Percentiles rank a stretch among this genome's conserved stretches.
These are phyloP conservation scores for Geotrichum carabidarum DNA, from an alignment of 1,139 yeast species.

Conservation along the genomic window DNA sequence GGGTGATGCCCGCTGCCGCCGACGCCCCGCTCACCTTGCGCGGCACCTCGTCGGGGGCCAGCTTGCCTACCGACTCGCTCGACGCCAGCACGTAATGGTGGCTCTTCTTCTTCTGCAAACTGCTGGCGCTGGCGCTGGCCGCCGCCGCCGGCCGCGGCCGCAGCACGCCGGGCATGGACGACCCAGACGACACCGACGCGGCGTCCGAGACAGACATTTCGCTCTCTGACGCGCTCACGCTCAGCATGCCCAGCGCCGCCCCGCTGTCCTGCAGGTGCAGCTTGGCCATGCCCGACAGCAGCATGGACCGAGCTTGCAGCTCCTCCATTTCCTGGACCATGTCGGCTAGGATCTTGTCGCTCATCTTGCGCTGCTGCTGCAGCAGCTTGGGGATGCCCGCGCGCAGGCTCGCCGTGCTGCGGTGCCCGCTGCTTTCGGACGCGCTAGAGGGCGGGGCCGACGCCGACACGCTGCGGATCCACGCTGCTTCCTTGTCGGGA, in stretches of 20 bases:
- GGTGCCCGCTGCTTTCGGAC: neutral
- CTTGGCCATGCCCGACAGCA: constrained; percentile 8
- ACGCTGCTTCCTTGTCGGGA: constrained; percentile 2
- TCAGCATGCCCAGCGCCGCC: neutral
- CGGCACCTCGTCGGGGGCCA: constrained; percentile 1
- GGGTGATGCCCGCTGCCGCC: constrained; percentile 6
- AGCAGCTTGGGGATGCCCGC: constrained; percentile 10
- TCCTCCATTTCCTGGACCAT: constrained; percentile 33
- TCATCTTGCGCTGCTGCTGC: constrained; percentile 23
- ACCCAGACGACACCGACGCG: neutral
- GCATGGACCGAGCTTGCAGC: constrained; percentile 27
- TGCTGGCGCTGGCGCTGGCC: too few species aligned
- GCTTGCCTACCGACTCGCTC: neutral
- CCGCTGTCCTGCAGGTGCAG: neutral
- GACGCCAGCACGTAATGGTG: too few species aligned
- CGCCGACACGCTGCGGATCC: constrained; percentile 7
- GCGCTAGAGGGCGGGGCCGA: neutral
- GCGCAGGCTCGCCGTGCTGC: neutral
- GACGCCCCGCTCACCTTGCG: constrained; percentile 3
- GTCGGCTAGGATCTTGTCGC: constrained; percentile 29
- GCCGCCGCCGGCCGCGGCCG: too few species aligned
- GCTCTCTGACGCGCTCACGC: neutral
- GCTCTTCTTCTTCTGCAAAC: too few species aligned
- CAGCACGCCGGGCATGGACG: too few species aligned
- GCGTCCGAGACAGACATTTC: neutral